phyloP scores from a whole-genome alignment of 441 rosid species.

The Mallotus repandus region DNA sequence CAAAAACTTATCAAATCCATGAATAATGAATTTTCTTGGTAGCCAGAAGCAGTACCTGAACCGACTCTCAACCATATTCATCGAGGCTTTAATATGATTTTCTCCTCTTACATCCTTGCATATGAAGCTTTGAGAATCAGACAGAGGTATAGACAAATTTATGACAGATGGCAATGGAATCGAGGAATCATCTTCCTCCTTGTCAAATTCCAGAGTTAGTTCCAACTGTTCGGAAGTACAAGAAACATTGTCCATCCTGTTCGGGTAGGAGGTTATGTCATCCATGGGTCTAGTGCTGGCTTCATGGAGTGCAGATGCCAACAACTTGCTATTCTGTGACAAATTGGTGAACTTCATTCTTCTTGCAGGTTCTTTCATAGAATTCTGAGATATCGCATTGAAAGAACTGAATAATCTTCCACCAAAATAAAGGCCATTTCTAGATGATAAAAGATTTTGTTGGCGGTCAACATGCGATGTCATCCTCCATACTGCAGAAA shows the following conservation, averaged over 20 bases:
- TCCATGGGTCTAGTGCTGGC: constrained; percentile 38
- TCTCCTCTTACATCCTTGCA: constrained; percentile 38
- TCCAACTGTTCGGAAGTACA: constrained; percentile 50
- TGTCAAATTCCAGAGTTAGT: constrained; percentile 67
- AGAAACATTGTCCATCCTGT: constrained; percentile 43
- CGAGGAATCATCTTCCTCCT: constrained; percentile 43
- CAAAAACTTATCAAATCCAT: background rate
- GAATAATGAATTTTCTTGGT: background rate
- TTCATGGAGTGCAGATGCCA: constrained; percentile 75
- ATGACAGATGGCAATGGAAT: constrained; percentile 57
- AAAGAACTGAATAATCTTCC: constrained; percentile 49
- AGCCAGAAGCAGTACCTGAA: constrained; percentile 54
- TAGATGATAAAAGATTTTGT: constrained; percentile 37
- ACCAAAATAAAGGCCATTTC: constrained; percentile 50
- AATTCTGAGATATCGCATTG: constrained; percentile 36
- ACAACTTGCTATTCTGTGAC: constrained; percentile 47
- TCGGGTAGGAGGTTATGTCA: constrained; percentile 39
- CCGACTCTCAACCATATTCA: constrained; percentile 62
- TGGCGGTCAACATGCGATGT: constrained; percentile 31
- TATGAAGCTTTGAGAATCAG: constrained; percentile 32
- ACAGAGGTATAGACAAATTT: constrained; percentile 53
- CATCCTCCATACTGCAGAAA: constrained; percentile 78
- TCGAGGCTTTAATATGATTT: constrained; percentile 45
- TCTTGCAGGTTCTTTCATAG: constrained; percentile 42
- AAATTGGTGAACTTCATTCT: constrained; percentile 59